Percentiles rank a stretch among this genome's conserved stretches.
These are phyloP conservation scores for Wickerhamiella infanticola DNA, from an alignment of 1,139 yeast genomes.

Conservation along the genomic window DNA sequence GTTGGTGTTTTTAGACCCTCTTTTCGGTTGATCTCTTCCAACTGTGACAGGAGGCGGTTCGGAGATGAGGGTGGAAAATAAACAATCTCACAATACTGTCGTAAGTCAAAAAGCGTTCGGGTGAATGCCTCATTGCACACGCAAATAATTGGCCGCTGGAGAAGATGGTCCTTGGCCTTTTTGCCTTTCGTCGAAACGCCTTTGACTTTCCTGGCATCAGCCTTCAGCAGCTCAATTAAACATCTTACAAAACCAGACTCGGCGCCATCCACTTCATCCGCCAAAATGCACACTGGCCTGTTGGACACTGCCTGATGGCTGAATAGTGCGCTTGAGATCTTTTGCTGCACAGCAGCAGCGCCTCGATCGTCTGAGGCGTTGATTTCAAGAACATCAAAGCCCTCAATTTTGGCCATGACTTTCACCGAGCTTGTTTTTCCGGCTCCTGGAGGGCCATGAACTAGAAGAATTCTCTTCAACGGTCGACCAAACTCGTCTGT, in stretches of 20 bases:
- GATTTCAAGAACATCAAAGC: conserved; percentile 67
- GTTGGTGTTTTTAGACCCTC: conserved; percentile 29
- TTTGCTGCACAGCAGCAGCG: conserved; percentile 40
- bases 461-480: conserved; percentile 44
- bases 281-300: conserved; percentile 51
- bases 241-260: conserved; percentile 69
- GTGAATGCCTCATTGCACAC: conserved; percentile 80
- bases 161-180: conserved; percentile 23
- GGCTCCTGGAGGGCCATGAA: conserved; percentile 92
- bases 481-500: conserved; percentile 58
- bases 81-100: conserved; percentile 59
- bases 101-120: conserved; percentile 53
- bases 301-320: conserved; percentile 32
- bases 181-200: conserved; percentile 9
- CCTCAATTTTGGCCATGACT: conserved; percentile 65
- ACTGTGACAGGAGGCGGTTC: conserved; percentile 32
- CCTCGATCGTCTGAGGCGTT: conserved; percentile 82
- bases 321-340: conserved; percentile 54
- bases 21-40: conserved; percentile 35
- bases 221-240: conserved; percentile 41
- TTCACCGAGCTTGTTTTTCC: conserved; percentile 91
- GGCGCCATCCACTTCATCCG: conserved; percentile 90
- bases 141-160: conserved; percentile 78
- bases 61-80: conserved; percentile 46
- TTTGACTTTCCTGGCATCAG: conserved; percentile 33